Conservation (phyloP, 2,329 filamentous ascomycete genomes). For the Claviceps monticola region DNA sequence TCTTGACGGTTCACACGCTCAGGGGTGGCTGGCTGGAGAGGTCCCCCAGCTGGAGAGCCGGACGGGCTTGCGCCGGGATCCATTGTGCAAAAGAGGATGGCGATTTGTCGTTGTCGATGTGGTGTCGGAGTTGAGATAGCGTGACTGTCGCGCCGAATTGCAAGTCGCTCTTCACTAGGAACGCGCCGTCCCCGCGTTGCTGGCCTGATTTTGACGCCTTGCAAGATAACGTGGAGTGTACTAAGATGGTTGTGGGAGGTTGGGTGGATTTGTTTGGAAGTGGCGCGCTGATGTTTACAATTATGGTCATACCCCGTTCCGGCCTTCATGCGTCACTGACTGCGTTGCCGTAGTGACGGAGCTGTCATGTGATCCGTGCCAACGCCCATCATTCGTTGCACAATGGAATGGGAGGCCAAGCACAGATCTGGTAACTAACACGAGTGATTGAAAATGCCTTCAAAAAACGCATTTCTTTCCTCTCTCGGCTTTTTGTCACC, state of each 20-base stretch:
- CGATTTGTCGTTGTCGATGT: not conserved
- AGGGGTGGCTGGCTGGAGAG: conserved; percentile 47
- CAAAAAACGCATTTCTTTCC: too few relatives aligned
- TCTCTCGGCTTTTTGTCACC: too few relatives aligned
- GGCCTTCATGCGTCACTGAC: not conserved
- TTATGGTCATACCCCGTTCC: not conserved
- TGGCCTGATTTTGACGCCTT: not conserved
- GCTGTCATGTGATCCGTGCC: conserved; percentile 10
- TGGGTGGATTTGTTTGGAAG: not conserved
- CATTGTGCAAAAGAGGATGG: conserved; percentile 20
- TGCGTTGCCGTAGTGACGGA: conserved; percentile 6
- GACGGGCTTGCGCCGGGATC: conserved; percentile 33
- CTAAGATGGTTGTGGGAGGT: not conserved
- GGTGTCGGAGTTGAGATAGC: conserved; percentile 2
- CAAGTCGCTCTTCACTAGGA: not conserved
- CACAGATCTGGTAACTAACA: too few relatives aligned
- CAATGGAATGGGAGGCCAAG: not conserved
- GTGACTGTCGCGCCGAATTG: not conserved
- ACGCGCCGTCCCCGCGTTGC: conserved; percentile 1
- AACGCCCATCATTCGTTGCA: not conserved
- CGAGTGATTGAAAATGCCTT: too few relatives aligned
- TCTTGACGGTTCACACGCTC: conserved; percentile 44
- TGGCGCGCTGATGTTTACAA: conserved; percentile 9
- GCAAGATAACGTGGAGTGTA: not conserved
- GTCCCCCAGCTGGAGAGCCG: conserved; percentile 37